These are phyloP conservation scores for Zygotorulaspora mrakii DNA, from an alignment of 1,139 yeast species.

Conservation along the genomic window DNA sequence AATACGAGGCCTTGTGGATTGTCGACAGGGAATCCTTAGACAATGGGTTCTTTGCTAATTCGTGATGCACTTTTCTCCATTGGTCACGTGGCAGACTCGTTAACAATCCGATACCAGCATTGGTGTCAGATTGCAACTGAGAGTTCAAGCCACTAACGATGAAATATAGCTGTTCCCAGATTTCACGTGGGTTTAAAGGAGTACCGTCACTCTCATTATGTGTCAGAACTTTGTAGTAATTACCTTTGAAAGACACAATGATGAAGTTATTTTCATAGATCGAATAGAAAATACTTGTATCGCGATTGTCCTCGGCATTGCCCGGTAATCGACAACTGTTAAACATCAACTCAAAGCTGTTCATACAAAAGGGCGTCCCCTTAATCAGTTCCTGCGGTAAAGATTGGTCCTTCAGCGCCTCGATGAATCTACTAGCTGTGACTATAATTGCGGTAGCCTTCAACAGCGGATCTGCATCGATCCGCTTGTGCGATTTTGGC, in stretches of 20 bases:
- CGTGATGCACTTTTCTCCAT: constrained; percentile 62
- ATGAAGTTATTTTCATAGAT: constrained; percentile 64
- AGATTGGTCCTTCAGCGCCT: constrained; percentile 53
- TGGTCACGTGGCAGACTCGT: constrained; percentile 85
- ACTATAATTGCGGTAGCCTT: constrained; percentile 66
- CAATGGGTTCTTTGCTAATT: constrained; percentile 52
- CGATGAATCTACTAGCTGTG: constrained; percentile 54
- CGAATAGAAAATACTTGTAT: constrained; percentile 48
- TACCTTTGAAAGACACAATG: constrained; percentile 69
- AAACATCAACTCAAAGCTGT: constrained; percentile 87
- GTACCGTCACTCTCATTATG: constrained; percentile 51
- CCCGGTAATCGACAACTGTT: constrained; percentile 82
- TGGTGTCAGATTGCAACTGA: constrained; percentile 35
- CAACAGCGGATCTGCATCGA: constrained; percentile 67
- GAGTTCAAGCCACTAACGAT: constrained; percentile 42
- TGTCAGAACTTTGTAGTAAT: constrained; percentile 77
- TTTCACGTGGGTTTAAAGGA: constrained; percentile 55
- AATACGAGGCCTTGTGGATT: constrained; percentile 75
- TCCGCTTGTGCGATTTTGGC: constrained; percentile 43
- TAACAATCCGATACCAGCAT: constrained; percentile 68
- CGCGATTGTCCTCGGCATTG: constrained; percentile 45
- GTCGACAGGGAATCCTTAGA: constrained; percentile 60
- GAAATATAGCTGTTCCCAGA: constrained; percentile 61
- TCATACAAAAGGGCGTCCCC: constrained; percentile 87
- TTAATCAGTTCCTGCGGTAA: constrained; percentile 75